Conservation (phyloP, 2,329 filamentous ascomycete species). For the Monosporascus sp. region DNA sequence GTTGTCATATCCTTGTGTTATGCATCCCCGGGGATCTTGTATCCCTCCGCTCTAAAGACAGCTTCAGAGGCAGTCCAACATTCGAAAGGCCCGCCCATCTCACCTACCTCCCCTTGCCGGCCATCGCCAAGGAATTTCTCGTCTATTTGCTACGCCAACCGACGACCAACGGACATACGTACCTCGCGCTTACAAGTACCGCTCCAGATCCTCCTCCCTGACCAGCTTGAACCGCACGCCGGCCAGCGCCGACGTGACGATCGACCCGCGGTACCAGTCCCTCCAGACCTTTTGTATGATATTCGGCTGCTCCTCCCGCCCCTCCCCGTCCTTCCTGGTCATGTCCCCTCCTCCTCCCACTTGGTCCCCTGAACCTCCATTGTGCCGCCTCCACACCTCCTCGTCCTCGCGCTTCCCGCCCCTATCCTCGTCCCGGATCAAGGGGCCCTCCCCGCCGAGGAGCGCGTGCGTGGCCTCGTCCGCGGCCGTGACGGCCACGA, state of each 20-base stretch:
- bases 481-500: conserved; percentile 36
- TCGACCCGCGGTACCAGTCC: conserved; percentile 39
- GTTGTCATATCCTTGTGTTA: too few relatives aligned
- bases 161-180: too few relatives aligned
- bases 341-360: background rate
- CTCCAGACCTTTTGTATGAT: conserved; percentile 45
- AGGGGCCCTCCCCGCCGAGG: conserved; percentile 18
- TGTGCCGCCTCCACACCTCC: background rate
- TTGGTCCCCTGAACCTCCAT: background rate
- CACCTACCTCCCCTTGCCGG: too few relatives aligned
- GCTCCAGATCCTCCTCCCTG: conserved; percentile 35
- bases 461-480: conserved; percentile 30
- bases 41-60: too few relatives aligned
- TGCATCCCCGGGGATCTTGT: too few relatives aligned
- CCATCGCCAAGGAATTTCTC: too few relatives aligned
- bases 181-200: conserved; percentile 13
- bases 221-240: conserved; percentile 41
- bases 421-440: conserved; percentile 10
- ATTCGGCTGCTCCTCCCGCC: conserved; percentile 22
- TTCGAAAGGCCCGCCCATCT: too few relatives aligned
- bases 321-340: conserved; percentile 3
- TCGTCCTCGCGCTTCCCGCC: background rate
- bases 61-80: too few relatives aligned
- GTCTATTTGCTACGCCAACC: too few relatives aligned
- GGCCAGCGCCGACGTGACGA: conserved; percentile 34